Base-by-base conservation (phyloP, 768 basidiomycete species). In the Daedaleopsis sinensis region DNA sequence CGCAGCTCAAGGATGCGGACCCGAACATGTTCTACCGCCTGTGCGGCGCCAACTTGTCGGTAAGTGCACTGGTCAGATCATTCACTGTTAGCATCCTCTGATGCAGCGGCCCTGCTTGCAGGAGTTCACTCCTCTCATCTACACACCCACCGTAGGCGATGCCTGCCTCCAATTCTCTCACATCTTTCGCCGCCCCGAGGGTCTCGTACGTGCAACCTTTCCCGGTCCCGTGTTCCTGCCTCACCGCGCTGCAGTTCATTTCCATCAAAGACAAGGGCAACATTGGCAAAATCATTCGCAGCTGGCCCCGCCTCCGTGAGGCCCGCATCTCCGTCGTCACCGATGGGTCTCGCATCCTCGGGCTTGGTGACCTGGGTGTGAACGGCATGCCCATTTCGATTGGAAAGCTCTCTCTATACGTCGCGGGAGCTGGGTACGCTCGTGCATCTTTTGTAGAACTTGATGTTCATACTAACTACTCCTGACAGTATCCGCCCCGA, bases 291-390 rank as follows among this genome's bases (percentile, higher is more conserved):
- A 84, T 96, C 59, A 76, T 96, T 42, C 75, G 77, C 52, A 88
- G 87, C 68, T 94, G 91, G 89, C 86, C 89, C 3, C 83, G 79
- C 62, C 75, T 85, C 60, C 80, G 87, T 53, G 85, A 91, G 43
- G 89, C 91, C n/a, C 84, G 93, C 37, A 96, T 97, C 65, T 85
- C 87, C 53, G 95, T 98, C 43, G 94, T 97, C 27, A 97, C 95
- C 0, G 95, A 96, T 74, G 95, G 90, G 38, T 93, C 91, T 18
- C 88, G 95, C 50, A 95, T 96, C 67, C 83, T 97, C 38, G 95
- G 95, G 59, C 77, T 97, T 19, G 95, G 91, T 16, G 91, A 91
- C 68, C 84, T 92, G 46, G 90, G 91, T 38, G 82, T 90, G 35
- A 92, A 92, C 70, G 90, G 90, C 13, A 91, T 92, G 90, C 88